Base-by-base conservation (phyloP, 2,329 filamentous ascomycete species). In the Tolypocladium pustulatum region DNA sequence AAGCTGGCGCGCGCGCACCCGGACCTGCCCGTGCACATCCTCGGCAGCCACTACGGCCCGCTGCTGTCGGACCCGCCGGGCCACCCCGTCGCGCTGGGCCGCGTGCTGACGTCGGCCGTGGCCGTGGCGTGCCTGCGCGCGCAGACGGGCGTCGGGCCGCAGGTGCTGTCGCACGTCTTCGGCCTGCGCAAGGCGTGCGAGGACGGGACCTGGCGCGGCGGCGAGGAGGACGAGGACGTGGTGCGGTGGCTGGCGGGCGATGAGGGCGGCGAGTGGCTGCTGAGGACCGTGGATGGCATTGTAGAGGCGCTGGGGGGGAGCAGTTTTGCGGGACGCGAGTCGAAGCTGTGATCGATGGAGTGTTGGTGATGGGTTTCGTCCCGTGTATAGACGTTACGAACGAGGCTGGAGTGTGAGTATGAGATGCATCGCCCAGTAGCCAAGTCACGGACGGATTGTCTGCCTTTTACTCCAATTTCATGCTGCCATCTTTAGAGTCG, bases 81-180 rank as follows among this genome's bases (percentile, higher is more conserved):
- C 3, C 71, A 9, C 5, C 74, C 73, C 27, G 78, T 78, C 0
- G 68, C 78, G 27, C 77, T 73, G 0, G 90, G 90, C 0, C 74
- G 90, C 0, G 81, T 89, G 0, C 73, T 91, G 61, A 94, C 90
- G 0, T 88, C 83, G 57, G 72, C 94, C 15, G 79, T 91, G 5
- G 90, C 88, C 0, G 80, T 95, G 36, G 79, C 89, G 6, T 91
- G 89, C 66, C 70, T 95, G 69, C 75, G 90, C 4, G 82, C 90
- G 52, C 90, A 94, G 77, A 89, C 87, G 12, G 90, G 90, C 0
- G 90, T 94, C 0, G 90, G 85, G 0, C 90, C 90, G 1, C 90
- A 94, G 76, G 89, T 95, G 15, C 74, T 88, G 22, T 90, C 86
- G 64, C 90, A 95, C 72, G 79, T 94, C 0, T 93, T 91, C 74